Base-by-base conservation (phyloP, 1,139 yeast species). In the Yamadazyma sp. region DNA sequence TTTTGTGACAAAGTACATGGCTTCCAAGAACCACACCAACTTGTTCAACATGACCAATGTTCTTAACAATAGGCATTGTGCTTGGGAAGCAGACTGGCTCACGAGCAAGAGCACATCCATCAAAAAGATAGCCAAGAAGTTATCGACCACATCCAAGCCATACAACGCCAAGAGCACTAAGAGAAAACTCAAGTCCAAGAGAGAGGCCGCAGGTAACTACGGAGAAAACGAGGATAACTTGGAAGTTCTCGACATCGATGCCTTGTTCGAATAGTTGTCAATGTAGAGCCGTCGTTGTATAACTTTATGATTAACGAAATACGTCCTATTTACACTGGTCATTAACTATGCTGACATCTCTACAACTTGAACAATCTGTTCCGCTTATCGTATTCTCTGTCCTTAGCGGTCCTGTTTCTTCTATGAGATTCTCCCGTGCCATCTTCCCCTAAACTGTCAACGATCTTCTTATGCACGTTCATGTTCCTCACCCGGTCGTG, bases 391-490 rank as follows among this genome's bases (percentile, higher is more conserved):
- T 48, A 67, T 43, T 68, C 73, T 40, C 77, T 55, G 49, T 72
- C 77, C 49, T 71, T 72, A 11, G 77, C 77, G 2, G 74, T 67
- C 46, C 77, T 54, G 41, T 64, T 64, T 39, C 77, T 59, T 37
- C 55, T 55, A 42, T 65, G 66, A 7, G 69, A 54, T 15, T 37
- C 48, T 1, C 68, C 66, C 3, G 70, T 61, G 2, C 73, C 74
- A 46, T 69, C 76, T 28, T 58, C 63, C 3, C 77, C 76, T 41
- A 71, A 58, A 38, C 74, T 66, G n/a, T 54, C 56, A 12, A 49
- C 49, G 30, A 70, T 59, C 38, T 61, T 58, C 31, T 55, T 50
- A 36, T 59, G 59, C 4, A 71, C 66, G 10, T 55, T 50, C 53
- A 66, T 63, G 0, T 41, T 48, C 17, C 43, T 42, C 9, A 70